A percentile compares a stretch with the other conserved stretches of the same genome.
Conservation (phyloP, 139 green algal genomes). For the Marvania coccoides region DNA sequence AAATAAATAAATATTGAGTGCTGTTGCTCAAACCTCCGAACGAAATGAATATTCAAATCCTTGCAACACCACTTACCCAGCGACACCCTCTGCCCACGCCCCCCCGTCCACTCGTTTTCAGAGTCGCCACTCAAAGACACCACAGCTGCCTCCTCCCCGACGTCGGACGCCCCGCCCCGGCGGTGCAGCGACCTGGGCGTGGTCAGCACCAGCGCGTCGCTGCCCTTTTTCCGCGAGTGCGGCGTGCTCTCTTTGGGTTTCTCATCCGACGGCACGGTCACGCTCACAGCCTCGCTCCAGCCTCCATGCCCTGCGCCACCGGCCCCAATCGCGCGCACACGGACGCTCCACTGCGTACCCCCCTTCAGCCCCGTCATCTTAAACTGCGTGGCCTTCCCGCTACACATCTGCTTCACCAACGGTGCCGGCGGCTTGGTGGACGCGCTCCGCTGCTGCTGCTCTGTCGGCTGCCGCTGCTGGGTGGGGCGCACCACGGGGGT, state of each 20-base stretch:
- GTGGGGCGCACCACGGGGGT: neutral
- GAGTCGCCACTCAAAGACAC: too few relatives aligned
- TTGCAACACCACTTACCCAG: too few relatives aligned
- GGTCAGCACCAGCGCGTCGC: neutral
- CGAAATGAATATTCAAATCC: neutral
- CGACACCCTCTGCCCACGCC: too few relatives aligned
- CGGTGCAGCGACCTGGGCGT: neutral
- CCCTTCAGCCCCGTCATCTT: constrained; percentile 18
- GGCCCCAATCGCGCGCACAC: constrained; percentile 43
- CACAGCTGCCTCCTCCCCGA: too few relatives aligned
- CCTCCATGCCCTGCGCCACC: constrained; percentile 43
- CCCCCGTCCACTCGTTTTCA: neutral
- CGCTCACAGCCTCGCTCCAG: constrained; percentile 35
- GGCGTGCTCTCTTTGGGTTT: neutral
- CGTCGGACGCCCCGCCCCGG: too few relatives aligned
- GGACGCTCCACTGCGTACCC: constrained; percentile 18
- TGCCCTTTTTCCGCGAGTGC: neutral
- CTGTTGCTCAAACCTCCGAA: neutral
- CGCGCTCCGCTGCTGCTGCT: neutral
- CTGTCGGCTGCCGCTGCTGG: neutral
- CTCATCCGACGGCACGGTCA: constrained; percentile 4
- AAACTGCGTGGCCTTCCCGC: neutral
- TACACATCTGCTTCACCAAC: constrained; percentile 9
- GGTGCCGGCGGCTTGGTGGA: neutral
- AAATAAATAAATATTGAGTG: neutral